Evolutionary conservation across 768 basidiomycete species (phyloP), one percentile per base, ranked within the genome.

Genomic region (Lentinula raphanica): DNA sequence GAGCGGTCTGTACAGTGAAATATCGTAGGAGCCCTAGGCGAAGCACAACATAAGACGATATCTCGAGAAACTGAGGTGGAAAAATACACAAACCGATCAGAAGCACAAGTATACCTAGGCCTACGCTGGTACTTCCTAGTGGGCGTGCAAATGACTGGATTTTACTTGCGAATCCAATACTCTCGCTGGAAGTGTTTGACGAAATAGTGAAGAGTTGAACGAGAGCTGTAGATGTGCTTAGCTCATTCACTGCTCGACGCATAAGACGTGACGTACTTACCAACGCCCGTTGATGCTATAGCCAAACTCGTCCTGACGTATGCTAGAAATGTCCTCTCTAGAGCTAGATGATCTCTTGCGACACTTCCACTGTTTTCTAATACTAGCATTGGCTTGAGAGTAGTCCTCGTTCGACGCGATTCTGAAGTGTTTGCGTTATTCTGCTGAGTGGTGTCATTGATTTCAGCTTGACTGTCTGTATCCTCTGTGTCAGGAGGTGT

Each of bases 281-380:
- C 80, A 46, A 83, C 78, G 19, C 82, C 82, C 0, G 77, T 72
- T n/a, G 75, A 76, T n/a, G 79, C 73, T 5, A 82, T 72, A 1
- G 79, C 73, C 28, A 83, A 65, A 58, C 79, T 80, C 5, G 82
- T 83, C 46, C 81, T 68, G 35, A 82, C 69, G 60, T 82, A 84
- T 17, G 82, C 79, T 12, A 83, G 70, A 64, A 80, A 82, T 5
- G 80, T 82, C 38, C 80, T 69, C 60, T 83, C 82, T 1, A 73
- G 75, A 0, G 81, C 79, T 7, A 83, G 69, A 59, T 83, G 82
- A 65, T 82, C 82, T 29, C 82, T 68, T 7, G 80, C 81, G 38
- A 82, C 81, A 48, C 74, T 76, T 4, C 81, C 81, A 28, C 73
- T 71, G 62, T 82, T 83, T 67, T 81, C 72, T 19, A 82, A 66